Conservation (phyloP, 139 green algal species). For the Chlamydomonas applanata region DNA sequence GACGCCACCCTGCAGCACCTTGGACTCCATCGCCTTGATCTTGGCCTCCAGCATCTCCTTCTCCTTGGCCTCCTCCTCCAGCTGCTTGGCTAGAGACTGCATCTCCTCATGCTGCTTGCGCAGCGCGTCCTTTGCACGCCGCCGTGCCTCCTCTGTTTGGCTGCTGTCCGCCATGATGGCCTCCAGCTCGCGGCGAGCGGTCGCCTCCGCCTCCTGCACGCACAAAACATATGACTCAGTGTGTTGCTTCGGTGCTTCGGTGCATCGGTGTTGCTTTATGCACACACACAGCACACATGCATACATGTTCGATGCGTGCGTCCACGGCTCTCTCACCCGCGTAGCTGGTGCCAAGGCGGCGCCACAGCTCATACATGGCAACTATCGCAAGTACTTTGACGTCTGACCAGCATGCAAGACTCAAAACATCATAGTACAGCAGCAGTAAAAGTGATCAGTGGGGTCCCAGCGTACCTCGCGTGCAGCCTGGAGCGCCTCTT, state of each 20-base stretch:
- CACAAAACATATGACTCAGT: no score
- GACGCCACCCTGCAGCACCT: constrained; percentile 60
- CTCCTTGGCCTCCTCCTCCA: constrained; percentile 28
- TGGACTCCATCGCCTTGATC: constrained; percentile 60
- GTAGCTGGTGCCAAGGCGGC: no score
- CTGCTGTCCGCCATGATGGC: constrained; percentile 43
- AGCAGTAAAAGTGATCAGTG: no score
- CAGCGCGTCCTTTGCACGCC: constrained; percentile 39
- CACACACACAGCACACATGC: no score
- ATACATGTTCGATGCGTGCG: no score
- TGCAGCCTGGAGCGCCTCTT: constrained; percentile 15
- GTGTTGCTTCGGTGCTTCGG: no score
- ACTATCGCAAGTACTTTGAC: no score
- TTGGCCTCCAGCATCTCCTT: constrained; percentile 33
- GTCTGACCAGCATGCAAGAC: no score
- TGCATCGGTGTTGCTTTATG: no score
- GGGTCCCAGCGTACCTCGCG: background rate
- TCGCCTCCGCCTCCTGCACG: constrained; percentile 38
- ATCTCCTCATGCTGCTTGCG: constrained; percentile 52
- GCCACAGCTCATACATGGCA: no score
- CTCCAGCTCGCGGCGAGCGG: constrained; percentile 49
- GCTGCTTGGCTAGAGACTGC: constrained; percentile 18
- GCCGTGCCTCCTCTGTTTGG: constrained; percentile 43
- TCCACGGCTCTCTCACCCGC: no score
- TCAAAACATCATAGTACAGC: no score